phyloP scores from a whole-genome alignment of 2,329 filamentous ascomycete genomes.

The Catunica adiposa region DNA sequence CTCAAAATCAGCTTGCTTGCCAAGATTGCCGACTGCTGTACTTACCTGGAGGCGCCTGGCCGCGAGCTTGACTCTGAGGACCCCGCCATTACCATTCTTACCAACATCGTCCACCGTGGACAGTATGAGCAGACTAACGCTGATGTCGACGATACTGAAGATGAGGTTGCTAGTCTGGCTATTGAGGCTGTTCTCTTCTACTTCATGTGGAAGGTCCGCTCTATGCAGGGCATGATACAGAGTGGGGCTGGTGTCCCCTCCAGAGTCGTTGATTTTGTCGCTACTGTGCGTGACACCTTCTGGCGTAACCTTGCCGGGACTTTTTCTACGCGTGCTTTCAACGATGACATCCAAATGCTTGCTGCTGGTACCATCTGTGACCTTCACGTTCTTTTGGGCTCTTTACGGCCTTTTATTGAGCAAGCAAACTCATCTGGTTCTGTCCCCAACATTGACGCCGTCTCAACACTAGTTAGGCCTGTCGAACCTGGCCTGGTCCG shows the following conservation, averaged over 20 bases:
- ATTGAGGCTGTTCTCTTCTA: slow-evolving; percentile 70
- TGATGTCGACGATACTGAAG: slow-evolving; percentile 60
- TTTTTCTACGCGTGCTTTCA: slow-evolving; percentile 48
- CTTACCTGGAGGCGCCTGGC: slow-evolving; percentile 50
- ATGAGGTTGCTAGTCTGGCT: slow-evolving; percentile 58
- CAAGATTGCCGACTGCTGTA: slow-evolving; percentile 60
- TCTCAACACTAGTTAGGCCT: slow-evolving; percentile 48
- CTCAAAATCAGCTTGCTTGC: slow-evolving; percentile 68
- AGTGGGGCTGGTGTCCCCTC: slow-evolving; percentile 39
- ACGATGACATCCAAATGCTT: slow-evolving; percentile 63
- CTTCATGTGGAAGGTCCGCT: slow-evolving; percentile 81
- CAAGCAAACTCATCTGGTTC: slow-evolving; percentile 23
- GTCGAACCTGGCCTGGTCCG: slow-evolving; percentile 46
- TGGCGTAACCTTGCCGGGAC: slow-evolving; percentile 48
- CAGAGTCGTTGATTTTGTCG: slow-evolving; percentile 43
- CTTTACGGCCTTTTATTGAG: slow-evolving; percentile 42
- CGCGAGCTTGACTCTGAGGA: slow-evolving; percentile 31
- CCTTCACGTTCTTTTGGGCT: slow-evolving; percentile 62
- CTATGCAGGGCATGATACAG: slow-evolving; percentile 37
- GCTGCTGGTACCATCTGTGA: slow-evolving; percentile 68
- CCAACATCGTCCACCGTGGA: slow-evolving; percentile 58
- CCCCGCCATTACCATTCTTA: slow-evolving; percentile 50
- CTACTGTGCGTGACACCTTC: slow-evolving; percentile 38
- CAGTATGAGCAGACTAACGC: slow-evolving; percentile 51
- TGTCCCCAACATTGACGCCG: slow-evolving; percentile 20